Percentiles rank a stretch among this genome's conserved stretches.
Conservation (phyloP, 2,329 filamentous ascomycete species). For the Ampelomyces quisqualis region DNA sequence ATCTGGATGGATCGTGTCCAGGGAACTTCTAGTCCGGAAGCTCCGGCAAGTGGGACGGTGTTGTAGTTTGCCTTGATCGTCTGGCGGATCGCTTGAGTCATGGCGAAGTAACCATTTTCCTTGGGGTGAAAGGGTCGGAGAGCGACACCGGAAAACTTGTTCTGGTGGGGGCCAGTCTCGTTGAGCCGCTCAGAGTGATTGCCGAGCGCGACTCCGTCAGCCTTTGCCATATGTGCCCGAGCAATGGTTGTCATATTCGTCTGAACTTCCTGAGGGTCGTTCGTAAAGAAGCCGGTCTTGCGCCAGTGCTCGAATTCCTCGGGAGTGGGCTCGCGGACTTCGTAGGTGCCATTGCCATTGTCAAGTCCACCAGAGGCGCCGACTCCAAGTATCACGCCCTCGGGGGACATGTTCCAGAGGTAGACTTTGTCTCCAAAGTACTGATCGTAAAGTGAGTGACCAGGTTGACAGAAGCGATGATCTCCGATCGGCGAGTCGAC, state of each 20-base stretch:
- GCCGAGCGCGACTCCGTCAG: not conserved
- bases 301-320: constrained; percentile 1
- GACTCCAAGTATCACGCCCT: not conserved
- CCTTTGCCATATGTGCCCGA: not conserved
- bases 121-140: constrained; percentile 1
- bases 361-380: not conserved
- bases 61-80: not conserved
- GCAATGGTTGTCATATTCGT: not conserved
- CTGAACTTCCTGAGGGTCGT: not conserved
- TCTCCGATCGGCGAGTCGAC: not conserved
- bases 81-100: not conserved
- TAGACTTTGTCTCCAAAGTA: constrained; percentile 5
- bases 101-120: not conserved
- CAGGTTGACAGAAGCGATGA: constrained; percentile 1
- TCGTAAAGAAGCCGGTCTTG: constrained; percentile 1
- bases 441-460: constrained; percentile 3
- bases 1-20: not conserved
- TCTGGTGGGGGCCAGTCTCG: not conserved
- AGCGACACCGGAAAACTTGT: not conserved
- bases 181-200: not conserved
- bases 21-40: no score
- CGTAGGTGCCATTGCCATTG: not conserved
- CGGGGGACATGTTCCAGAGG: constrained; percentile 6
- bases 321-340: constrained; percentile 2
- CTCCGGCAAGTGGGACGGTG: not conserved